phyloP scores from a whole-genome alignment of 2,329 filamentous ascomycete species.

The Monosporascus sp. region DNA sequence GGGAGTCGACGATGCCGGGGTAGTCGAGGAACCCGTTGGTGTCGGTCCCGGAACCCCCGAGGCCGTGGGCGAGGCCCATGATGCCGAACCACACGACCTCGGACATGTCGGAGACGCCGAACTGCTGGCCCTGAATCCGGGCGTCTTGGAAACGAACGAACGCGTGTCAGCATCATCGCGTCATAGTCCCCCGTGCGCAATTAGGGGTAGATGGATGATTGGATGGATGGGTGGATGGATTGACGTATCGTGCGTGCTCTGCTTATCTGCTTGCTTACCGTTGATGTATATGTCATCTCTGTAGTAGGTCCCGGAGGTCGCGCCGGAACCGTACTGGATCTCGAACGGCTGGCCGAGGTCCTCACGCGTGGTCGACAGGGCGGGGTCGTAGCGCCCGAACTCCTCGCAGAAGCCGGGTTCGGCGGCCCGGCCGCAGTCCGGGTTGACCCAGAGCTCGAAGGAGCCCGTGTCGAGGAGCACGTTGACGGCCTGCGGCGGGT shows the following conservation, averaged over 20 bases:
- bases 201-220: neutral
- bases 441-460: slow-evolving; percentile 51
- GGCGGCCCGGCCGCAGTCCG: slow-evolving; percentile 33
- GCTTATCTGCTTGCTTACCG: slow-evolving; percentile 19
- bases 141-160: slow-evolving; percentile 19
- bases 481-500: slow-evolving; percentile 32
- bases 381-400: slow-evolving; percentile 40
- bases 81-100: slow-evolving; percentile 47
- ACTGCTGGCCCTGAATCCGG: slow-evolving; percentile 39
- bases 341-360: slow-evolving; percentile 31
- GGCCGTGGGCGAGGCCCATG: slow-evolving; percentile 42
- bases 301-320: slow-evolving; percentile 39
- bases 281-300: slow-evolving; percentile 41
- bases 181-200: no score
- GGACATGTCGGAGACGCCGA: slow-evolving; percentile 41
- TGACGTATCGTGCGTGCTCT: neutral
- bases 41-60: slow-evolving; percentile 7
- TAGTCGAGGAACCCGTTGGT: slow-evolving; percentile 39
- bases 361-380: slow-evolving; percentile 33
- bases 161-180: no score
- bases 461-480: slow-evolving; percentile 48
- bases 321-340: slow-evolving; percentile 32
- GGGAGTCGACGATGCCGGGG: slow-evolving; percentile 46
- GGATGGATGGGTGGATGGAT: neutral
- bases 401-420: slow-evolving; percentile 31